These are phyloP conservation scores for Centaurea solstitialis DNA, from an alignment of 129 eudicot species.

Conservation along the genomic window DNA sequence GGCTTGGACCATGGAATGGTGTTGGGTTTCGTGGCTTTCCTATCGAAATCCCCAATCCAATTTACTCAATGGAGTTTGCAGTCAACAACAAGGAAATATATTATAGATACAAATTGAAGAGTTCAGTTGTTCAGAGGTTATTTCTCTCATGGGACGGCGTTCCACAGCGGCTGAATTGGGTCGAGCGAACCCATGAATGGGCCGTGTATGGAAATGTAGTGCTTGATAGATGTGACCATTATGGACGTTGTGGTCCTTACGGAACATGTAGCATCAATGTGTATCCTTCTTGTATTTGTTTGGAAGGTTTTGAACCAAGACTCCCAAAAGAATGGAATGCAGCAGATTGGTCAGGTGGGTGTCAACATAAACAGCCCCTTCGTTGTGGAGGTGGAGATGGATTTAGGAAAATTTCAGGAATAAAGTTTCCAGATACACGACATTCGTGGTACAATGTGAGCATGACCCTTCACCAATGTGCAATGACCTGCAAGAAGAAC, in stretches of 20 bases:
- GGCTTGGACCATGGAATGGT: slow-evolving; percentile 38
- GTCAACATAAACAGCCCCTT: slow-evolving; percentile 32
- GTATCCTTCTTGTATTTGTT: slow-evolving; percentile 42
- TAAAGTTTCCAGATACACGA: slow-evolving; percentile 45
- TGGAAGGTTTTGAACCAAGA: slow-evolving; percentile 46
- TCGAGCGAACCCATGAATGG: slow-evolving; percentile 29
- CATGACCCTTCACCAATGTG: slow-evolving; percentile 45
- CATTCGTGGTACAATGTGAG: slow-evolving; percentile 26
- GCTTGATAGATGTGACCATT: slow-evolving; percentile 30
- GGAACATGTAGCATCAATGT: slow-evolving; percentile 35
- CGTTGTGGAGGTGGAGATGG: slow-evolving; percentile 39
- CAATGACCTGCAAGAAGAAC: slow-evolving; percentile 35
- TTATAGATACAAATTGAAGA: slow-evolving; percentile 4
- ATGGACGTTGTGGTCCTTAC: slow-evolving; percentile 45
- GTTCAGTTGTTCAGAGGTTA: slow-evolving; percentile 16
- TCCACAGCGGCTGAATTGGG: slow-evolving; percentile 14
- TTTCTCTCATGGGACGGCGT: slow-evolving; percentile 17
- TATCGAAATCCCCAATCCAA: slow-evolving; percentile 8
- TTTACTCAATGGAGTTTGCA: background rate
- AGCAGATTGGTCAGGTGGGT: slow-evolving; percentile 52
- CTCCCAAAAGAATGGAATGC: slow-evolving; percentile 36
- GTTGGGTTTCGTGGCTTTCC: slow-evolving; percentile 17
- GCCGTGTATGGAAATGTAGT: background rate
- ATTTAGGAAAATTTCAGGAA: slow-evolving; percentile 21
- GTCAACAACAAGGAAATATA: slow-evolving; percentile 7